These are phyloP conservation scores for Pseudogymnoascus sp. DNA, from an alignment of 2,329 filamentous ascomycete species.

Conservation along the genomic window DNA sequence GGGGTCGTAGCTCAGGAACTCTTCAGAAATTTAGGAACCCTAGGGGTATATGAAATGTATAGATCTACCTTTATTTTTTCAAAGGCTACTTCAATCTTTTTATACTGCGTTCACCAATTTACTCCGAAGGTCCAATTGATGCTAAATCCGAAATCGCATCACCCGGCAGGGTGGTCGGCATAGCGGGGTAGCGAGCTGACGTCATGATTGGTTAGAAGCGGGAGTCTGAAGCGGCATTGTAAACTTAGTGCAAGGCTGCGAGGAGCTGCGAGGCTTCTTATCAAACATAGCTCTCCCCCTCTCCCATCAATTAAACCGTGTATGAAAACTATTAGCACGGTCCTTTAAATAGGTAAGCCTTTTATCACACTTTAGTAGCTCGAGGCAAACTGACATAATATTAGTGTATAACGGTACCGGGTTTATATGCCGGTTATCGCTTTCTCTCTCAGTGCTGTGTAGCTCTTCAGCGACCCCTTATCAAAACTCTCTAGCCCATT, in stretches of 20 bases:
- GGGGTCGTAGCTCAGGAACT: neutral
- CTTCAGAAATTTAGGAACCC: neutral
- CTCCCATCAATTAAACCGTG: neutral
- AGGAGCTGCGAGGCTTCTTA: constrained; percentile 3
- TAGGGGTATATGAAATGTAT: neutral
- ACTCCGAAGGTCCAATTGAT: neutral
- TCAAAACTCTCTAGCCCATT: neutral
- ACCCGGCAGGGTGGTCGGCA: neutral
- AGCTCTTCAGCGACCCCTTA: neutral
- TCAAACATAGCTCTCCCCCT: neutral
- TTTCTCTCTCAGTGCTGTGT: neutral
- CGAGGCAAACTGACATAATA: neutral
- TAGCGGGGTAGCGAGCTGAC: neutral
- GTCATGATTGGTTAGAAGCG: neutral
- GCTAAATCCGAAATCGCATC: neutral
- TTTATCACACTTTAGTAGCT: neutral
- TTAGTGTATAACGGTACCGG: neutral
- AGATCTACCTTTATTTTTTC: neutral
- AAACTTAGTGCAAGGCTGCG: neutral
- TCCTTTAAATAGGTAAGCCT: neutral
- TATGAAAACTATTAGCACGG: neutral
- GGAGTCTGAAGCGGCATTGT: neutral
- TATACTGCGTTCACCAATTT: neutral
- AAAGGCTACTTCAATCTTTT: neutral
- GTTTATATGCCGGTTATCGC: neutral